Evolutionary conservation across 1,284 basidiomycete genomes (phyloP).

Genomic region (Leccinum griseonigrum): DNA sequence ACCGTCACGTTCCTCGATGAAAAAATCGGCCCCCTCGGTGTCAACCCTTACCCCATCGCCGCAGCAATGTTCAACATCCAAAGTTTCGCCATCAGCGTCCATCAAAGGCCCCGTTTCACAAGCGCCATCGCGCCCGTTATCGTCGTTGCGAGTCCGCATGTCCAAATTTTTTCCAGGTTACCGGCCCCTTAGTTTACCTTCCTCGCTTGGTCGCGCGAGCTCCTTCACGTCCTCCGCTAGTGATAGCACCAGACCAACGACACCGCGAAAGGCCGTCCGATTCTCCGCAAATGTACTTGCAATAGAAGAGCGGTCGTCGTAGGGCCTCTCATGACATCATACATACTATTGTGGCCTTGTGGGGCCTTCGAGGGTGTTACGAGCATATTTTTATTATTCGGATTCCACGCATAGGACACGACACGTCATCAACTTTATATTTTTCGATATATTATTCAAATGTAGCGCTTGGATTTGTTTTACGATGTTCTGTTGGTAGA

Average conservation of each 20-base stretch:
- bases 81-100: conserved; percentile 48
- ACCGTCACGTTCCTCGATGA: conserved; percentile 56
- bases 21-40: conserved; percentile 41
- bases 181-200: conserved; percentile 38
- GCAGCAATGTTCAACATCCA: conserved; percentile 34
- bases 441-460: conserved; percentile 28
- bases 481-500: neutral
- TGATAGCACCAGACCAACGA: conserved; percentile 35
- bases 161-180: conserved; percentile 47
- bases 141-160: conserved; percentile 47
- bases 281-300: conserved; percentile 44
- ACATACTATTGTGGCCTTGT: conserved; percentile 3
- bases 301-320: conserved; percentile 23
- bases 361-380: conserved; percentile 3
- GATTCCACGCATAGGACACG: conserved; percentile 20
- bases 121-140: conserved; percentile 37
- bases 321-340: neutral
- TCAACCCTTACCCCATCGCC: conserved; percentile 36
- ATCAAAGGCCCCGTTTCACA: conserved; percentile 40
- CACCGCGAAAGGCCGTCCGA: conserved; percentile 55
- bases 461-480: conserved; percentile 23
- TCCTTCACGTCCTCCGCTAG: conserved; percentile 39
- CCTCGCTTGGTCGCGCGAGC: conserved; percentile 33
- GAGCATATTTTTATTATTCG: conserved; percentile 27
- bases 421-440: conserved; percentile 20